Conservation (phyloP, 345 rosid genomes). For the Eucalyptus rudis region DNA sequence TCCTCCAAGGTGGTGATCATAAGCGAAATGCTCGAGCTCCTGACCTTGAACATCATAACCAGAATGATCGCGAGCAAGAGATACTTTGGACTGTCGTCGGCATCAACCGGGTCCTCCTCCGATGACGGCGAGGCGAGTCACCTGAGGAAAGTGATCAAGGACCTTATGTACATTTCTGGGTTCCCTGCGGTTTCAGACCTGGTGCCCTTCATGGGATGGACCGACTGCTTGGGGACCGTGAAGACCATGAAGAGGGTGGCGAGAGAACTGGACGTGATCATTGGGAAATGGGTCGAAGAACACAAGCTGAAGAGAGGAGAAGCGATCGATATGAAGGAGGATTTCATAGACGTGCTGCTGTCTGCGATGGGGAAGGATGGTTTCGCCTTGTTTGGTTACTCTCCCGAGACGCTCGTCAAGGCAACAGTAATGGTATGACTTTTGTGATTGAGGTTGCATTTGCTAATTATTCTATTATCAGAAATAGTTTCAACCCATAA, state of each 20-base stretch:
- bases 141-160: conserved; percentile 21
- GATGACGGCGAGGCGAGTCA: conserved; percentile 28
- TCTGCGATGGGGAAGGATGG: conserved; percentile 11
- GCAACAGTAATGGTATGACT: conserved; percentile 43
- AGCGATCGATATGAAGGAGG: background rate
- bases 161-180: conserved; percentile 11
- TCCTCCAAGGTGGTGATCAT: conserved; percentile 2
- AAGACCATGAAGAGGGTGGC: conserved; percentile 31
- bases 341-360: conserved; percentile 48
- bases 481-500: fast-evolving
- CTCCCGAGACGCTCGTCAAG: conserved; percentile 31
- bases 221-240: conserved; percentile 27
- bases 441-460: background rate
- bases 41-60: conserved; percentile 41
- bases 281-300: conserved; percentile 48
- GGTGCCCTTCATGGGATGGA: conserved; percentile 46
- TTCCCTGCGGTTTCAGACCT: conserved; percentile 27
- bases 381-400: conserved; percentile 15
- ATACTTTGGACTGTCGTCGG: background rate
- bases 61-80: conserved; percentile 41
- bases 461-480: fast-evolving
- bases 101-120: background rate
- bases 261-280: conserved; percentile 27
- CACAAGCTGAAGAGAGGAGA: conserved; percentile 11
- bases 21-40: conserved; percentile 20